Conservation (phyloP, 768 basidiomycete species). For the Rhodotorula paludigena region DNA sequence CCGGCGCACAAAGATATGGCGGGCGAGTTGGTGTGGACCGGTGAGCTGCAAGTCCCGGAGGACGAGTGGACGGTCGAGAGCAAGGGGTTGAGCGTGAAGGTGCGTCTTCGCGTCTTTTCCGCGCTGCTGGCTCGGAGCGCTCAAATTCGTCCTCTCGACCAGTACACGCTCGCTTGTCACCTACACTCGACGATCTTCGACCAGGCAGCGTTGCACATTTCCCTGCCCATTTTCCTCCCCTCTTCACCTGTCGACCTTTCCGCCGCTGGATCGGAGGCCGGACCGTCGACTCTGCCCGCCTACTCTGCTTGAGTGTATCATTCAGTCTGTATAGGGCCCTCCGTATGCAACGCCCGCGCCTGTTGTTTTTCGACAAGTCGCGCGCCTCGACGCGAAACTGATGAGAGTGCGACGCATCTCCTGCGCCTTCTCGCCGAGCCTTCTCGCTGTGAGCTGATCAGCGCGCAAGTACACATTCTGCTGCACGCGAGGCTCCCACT, state of each 20-base stretch:
- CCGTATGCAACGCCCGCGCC: too few species aligned
- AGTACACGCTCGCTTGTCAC: conserved; percentile 14
- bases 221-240: conserved; percentile 18
- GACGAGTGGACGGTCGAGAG: conserved; percentile 18
- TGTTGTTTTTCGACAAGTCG: too few species aligned
- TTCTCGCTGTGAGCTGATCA: too few species aligned
- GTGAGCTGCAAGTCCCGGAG: not conserved
- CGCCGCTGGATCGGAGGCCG: not conserved
- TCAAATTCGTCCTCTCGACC: not conserved
- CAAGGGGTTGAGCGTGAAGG: not conserved
- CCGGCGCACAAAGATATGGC: not conserved
- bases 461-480: too few species aligned
- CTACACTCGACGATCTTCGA: conserved; percentile 16
- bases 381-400: too few species aligned
- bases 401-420: too few species aligned
- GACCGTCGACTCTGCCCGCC: not conserved
- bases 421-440: not conserved
- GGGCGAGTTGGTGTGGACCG: not conserved
- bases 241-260: conserved; percentile 1
- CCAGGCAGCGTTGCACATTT: conserved; percentile 4
- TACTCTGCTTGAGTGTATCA: not conserved
- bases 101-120: not conserved
- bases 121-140: not conserved
- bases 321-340: not conserved
- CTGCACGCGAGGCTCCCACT: too few species aligned